Evolutionary conservation across 208 protist species (phyloP), one percentile per base, ranked within the genome.

Genomic region (Wallacemonas sp.): DNA sequence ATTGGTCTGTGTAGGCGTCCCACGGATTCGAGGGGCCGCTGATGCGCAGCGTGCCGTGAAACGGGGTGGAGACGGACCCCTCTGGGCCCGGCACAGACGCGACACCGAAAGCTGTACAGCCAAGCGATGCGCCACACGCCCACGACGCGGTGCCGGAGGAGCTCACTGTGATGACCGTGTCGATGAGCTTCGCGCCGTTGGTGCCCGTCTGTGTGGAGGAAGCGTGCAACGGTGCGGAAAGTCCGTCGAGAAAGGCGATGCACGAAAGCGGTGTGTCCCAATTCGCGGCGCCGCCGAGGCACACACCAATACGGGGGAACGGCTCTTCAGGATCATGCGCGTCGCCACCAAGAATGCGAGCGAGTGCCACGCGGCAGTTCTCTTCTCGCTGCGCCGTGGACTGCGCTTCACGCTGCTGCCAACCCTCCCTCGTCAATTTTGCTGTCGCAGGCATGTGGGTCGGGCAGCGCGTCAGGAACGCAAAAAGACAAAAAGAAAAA

Each of bases 131-230:
- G 15, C 27, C 59, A 27, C 54, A 57, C 45, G 44, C 45, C 45
- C 66, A 71, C 54, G 57, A 38, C 24, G 36, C 30, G 44, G 37
- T 55, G 15, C 54, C 63, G 6, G 60, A 73, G 33, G 30, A 46
- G 19, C 27, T 39, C 2, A 67, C 26, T 22, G 41, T 58, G 42
- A 24, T 63, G 37, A 73, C 52, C 21, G 60, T 44, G 41, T 73
- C 68, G 10, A 73, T 53, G 21, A 73, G 27, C 41, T 73, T 73
- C 24, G 54, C 27, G 10, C 68, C 68, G 21, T 42, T 63, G 17
- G 32, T 37, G 26, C 44, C 37, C 2, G 33, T 22, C 26, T 63
- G 50, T 12, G 53, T 67, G 9, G 58, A 39, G 38, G 34, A 39
- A 1, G 68, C 42, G 29, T 66, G 50, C 10, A 73, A 30, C 3